Evolutionary conservation across 2,329 filamentous ascomycete genomes (phyloP).

Genomic region (Aspergillus niger): DNA sequence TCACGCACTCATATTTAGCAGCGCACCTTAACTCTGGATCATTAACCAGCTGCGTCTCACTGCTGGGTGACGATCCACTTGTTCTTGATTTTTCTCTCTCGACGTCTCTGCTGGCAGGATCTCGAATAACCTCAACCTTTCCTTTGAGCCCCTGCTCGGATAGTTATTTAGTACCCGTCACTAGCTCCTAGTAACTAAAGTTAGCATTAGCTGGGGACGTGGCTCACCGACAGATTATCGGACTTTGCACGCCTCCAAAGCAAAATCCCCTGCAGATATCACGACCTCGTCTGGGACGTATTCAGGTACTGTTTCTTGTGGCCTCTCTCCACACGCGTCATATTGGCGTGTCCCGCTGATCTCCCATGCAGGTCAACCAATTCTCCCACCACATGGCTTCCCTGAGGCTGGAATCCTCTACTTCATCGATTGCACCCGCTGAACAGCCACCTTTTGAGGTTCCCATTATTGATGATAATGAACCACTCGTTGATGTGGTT

Average conservation of each 20-base stretch:
- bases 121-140: not conserved
- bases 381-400: slow-evolving; percentile 8
- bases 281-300: not conserved
- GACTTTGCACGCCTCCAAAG: not conserved
- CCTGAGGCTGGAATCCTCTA: slow-evolving; percentile 15
- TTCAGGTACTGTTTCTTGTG: not conserved
- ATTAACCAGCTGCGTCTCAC: not conserved
- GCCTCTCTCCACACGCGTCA: not conserved
- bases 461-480: slow-evolving; percentile 44
- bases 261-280: not conserved
- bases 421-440: slow-evolving; percentile 19
- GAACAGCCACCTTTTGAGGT: slow-evolving; percentile 37
- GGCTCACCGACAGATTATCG: slow-evolving; percentile 7
- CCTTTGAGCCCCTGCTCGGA: not conserved
- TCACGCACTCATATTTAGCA: not conserved
- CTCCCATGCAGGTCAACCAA: not conserved
- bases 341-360: not conserved
- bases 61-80: not conserved
- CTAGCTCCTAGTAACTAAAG: not conserved
- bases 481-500: slow-evolving; percentile 42
- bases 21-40: not conserved
- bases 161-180: not conserved
- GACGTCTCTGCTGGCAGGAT: not conserved
- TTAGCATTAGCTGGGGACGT: not conserved
- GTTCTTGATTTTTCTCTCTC: not conserved